Conservation (phyloP, 2,329 filamentous ascomycete genomes). For the Simplicillium aogashimaense region DNA sequence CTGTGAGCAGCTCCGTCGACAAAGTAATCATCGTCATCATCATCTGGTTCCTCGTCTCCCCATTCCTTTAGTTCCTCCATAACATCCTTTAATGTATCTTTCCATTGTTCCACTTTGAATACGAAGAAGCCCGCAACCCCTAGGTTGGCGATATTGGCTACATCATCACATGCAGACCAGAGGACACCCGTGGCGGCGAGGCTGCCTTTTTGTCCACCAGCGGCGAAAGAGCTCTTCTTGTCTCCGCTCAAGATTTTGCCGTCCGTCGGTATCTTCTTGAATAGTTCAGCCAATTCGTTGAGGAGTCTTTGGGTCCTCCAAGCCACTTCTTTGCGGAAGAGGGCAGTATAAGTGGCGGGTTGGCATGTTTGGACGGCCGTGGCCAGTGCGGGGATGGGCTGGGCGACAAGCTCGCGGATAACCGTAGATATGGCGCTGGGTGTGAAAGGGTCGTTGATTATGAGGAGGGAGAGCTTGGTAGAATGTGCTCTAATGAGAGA, state of each 20-base stretch:
- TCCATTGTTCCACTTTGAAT: slow-evolving; percentile 62
- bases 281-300: slow-evolving; percentile 49
- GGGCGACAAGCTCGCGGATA: slow-evolving; percentile 60
- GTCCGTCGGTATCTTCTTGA: slow-evolving; percentile 49
- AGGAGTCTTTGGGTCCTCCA: slow-evolving; percentile 50
- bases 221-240: slow-evolving; percentile 14
- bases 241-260: slow-evolving; percentile 36
- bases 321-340: slow-evolving; percentile 55
- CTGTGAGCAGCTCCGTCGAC: slow-evolving; percentile 19
- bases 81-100: slow-evolving; percentile 69
- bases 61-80: slow-evolving; percentile 82
- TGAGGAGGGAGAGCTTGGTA: slow-evolving; percentile 78
- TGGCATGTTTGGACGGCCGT: slow-evolving; percentile 59
- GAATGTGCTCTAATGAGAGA: slow-evolving; percentile 70
- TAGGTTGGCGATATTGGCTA: slow-evolving; percentile 52
- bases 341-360: slow-evolving; percentile 48
- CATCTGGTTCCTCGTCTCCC: slow-evolving; percentile 61
- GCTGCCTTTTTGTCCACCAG: slow-evolving; percentile 37
- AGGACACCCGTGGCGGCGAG: slow-evolving; percentile 63
- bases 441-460: slow-evolving; percentile 81
- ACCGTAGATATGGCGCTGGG: slow-evolving; percentile 63
- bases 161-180: slow-evolving; percentile 73
- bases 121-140: slow-evolving; percentile 64
- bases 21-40: slow-evolving; percentile 41
- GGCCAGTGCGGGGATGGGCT: slow-evolving; percentile 65